These are phyloP conservation scores for Thymus mandschuricus DNA, from an alignment of 257 asterid species.

Conservation along the genomic window DNA sequence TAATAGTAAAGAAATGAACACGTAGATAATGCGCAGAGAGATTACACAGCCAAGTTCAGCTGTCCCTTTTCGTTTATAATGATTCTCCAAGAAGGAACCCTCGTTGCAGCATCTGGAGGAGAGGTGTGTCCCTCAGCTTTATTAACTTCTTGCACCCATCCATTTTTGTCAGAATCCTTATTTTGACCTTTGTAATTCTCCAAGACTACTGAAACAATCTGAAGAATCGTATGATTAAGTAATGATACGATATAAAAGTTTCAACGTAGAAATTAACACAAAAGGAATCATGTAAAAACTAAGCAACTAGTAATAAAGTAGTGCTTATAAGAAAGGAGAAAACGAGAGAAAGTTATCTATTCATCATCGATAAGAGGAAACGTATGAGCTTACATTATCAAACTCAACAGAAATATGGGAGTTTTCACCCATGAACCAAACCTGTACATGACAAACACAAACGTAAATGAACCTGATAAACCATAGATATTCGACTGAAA, in stretches of 20 bases:
- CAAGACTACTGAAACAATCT: conserved; percentile 95
- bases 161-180: conserved; percentile 52
- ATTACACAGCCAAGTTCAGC: conserved; percentile 69
- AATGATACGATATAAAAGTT: neutral
- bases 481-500: neutral
- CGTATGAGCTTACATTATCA: conserved; percentile 68
- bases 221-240: conserved; percentile 31
- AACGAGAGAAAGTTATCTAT: neutral
- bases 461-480: conserved; percentile 26
- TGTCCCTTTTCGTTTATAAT: conserved; percentile 80
- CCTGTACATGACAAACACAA: conserved; percentile 48
- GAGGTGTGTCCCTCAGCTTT: conserved; percentile 65
- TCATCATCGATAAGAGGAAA: neutral
- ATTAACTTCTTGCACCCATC: conserved; percentile 65
- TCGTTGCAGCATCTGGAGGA: conserved; percentile 46
- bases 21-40: conserved; percentile 29
- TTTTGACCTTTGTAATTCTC: conserved; percentile 74
- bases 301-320: neutral
- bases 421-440: conserved; percentile 95
- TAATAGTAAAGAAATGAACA: neutral
- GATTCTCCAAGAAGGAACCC: conserved; percentile 76
- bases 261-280: neutral
- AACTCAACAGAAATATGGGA: conserved; percentile 90
- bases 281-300: neutral
- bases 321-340: neutral